phyloP scores from a whole-genome alignment of 2,329 filamentous ascomycete genomes.

The Didymella segeticola region DNA sequence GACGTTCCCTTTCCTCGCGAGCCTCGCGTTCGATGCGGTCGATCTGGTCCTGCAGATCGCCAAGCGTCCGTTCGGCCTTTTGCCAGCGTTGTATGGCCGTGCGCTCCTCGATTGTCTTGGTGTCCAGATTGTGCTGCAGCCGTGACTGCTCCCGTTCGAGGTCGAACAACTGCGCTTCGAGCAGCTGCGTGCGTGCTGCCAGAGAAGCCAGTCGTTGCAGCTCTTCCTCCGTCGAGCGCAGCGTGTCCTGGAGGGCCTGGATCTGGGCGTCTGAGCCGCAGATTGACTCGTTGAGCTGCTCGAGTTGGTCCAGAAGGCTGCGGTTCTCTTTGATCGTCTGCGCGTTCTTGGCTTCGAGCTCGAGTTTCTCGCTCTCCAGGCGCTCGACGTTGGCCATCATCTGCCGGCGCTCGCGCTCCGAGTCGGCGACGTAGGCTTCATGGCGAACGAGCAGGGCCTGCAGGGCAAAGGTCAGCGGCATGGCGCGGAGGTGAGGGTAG shows the following conservation, averaged over 20 bases:
- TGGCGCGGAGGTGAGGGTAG: constrained; percentile 35
- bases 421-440: constrained; percentile 92
- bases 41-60: constrained; percentile 82
- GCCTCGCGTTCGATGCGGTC: constrained; percentile 88
- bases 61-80: constrained; percentile 80
- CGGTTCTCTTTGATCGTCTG: constrained; percentile 84
- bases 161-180: constrained; percentile 79
- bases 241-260: constrained; percentile 74
- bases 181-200: constrained; percentile 74
- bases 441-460: constrained; percentile 92
- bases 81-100: constrained; percentile 84
- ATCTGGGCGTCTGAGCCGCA: constrained; percentile 81
- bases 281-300: constrained; percentile 80
- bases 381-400: constrained; percentile 76
- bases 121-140: constrained; percentile 71
- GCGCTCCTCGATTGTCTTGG: constrained; percentile 76
- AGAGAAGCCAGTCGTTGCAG: constrained; percentile 76
- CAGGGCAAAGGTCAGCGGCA: constrained; percentile 71
- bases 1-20: constrained; percentile 78
- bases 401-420: constrained; percentile 80
- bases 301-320: constrained; percentile 80
- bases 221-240: constrained; percentile 79
- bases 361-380: constrained; percentile 73
- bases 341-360: constrained; percentile 77
- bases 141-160: constrained; percentile 82